Evolutionary conservation across 2,329 filamentous ascomycete species (phyloP).

Genomic region (Zasmidium cellare): DNA sequence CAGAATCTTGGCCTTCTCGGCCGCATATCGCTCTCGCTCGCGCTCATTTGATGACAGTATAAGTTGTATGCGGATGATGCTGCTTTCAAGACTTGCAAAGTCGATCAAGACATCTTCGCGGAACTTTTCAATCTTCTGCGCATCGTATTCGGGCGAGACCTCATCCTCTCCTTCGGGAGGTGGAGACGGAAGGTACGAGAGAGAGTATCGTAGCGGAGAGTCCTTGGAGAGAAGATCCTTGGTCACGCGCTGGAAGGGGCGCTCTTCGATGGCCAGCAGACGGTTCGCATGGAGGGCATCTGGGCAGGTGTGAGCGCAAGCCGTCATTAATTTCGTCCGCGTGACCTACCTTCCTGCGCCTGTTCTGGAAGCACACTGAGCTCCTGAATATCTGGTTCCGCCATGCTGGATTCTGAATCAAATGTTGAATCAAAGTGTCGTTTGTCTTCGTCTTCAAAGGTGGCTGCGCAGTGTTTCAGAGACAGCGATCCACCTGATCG

Average conservation of each 20-base stretch:
- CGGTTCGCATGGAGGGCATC: conserved; percentile 84
- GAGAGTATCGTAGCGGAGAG: conserved; percentile 60
- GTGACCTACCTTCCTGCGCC: conserved; percentile 28
- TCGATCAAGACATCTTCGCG: conserved; percentile 83
- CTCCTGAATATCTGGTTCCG: conserved; percentile 10
- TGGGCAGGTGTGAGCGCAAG: conserved; percentile 31
- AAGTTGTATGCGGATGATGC: conserved; percentile 84
- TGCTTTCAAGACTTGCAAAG: conserved; percentile 83
- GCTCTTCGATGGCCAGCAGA: conserved; percentile 86
- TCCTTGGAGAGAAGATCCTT: conserved; percentile 73
- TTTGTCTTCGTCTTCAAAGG: neutral
- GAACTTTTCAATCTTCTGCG: conserved; percentile 56
- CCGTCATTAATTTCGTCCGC: neutral
- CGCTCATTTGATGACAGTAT: conserved; percentile 77
- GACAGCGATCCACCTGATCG: neutral
- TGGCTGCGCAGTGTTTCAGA: no score
- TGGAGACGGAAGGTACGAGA: conserved; percentile 59
- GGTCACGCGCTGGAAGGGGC: conserved; percentile 84
- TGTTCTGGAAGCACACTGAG: conserved; percentile 24
- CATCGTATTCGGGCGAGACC: conserved; percentile 47
- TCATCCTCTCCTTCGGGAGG: conserved; percentile 58
- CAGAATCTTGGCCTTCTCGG: conserved; percentile 76
- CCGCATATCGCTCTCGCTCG: conserved; percentile 80
- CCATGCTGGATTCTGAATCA: conserved; percentile 10
- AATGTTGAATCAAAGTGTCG: no score